These are phyloP conservation scores for Rutstroemia sydowiana DNA, from an alignment of 2,329 filamentous ascomycete genomes.

Conservation along the genomic window DNA sequence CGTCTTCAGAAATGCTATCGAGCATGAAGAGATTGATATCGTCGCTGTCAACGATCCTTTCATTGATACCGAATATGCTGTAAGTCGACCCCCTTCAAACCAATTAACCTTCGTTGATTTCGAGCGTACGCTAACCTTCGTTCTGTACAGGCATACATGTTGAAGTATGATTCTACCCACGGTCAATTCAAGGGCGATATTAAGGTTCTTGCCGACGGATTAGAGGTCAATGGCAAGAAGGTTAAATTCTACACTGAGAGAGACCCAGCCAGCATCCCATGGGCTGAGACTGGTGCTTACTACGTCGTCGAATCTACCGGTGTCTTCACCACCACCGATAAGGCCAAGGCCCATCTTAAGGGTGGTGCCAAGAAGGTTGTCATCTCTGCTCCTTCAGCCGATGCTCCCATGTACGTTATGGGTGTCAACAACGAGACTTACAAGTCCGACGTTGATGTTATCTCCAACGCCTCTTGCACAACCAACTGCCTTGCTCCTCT, in stretches of 20 bases:
- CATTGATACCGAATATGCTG: conserved; percentile 96
- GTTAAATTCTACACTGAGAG: conserved; percentile 92
- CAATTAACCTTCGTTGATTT: background rate
- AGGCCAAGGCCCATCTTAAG: conserved; percentile 89
- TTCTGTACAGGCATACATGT: conserved; percentile 79
- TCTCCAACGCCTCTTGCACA: conserved; percentile 99
- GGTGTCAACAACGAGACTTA: conserved; percentile 96
- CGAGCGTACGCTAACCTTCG: conserved; percentile 14
- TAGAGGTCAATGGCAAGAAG: conserved; percentile 89
- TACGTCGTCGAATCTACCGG: conserved; percentile 98
- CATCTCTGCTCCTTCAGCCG: conserved; percentile 85
- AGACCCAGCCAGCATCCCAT: conserved; percentile 85
- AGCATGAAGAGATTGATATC: conserved; percentile 83
- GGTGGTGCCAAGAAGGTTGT: conserved; percentile 97
- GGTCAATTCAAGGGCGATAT: conserved; percentile 92
- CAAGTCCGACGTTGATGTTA: conserved; percentile 82
- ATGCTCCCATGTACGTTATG: conserved; percentile 99
- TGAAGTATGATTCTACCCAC: conserved; percentile 98
- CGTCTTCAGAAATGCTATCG: conserved; percentile 94
- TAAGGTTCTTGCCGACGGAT: conserved; percentile 57
- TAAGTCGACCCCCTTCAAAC: conserved; percentile 48
- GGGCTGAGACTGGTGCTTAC: conserved; percentile 76
- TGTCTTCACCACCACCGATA: conserved; percentile 98
- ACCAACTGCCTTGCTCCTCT: conserved; percentile 99
- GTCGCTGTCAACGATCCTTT: conserved; percentile 99